Conservation (phyloP, 1,139 yeast genomes). For the Waltiozyma sp. region DNA sequence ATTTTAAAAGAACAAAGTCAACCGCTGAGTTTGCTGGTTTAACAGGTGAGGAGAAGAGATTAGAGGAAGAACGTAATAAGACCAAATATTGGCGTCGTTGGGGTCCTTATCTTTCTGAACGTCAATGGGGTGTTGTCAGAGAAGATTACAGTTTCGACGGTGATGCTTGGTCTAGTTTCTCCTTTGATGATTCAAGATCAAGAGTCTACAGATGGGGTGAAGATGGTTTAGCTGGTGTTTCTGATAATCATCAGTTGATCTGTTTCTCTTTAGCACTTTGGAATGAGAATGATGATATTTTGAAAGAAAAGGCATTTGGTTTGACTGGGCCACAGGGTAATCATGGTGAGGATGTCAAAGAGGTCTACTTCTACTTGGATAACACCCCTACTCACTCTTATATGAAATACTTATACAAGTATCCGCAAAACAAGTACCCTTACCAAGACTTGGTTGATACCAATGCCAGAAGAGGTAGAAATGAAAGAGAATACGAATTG, state of each 20-base stretch:
- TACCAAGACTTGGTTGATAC: conserved; percentile 66
- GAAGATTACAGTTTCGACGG: conserved; percentile 86
- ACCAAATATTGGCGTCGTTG: conserved; percentile 71
- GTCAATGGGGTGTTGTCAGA: conserved; percentile 75
- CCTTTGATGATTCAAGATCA: conserved; percentile 77
- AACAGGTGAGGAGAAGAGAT: conserved; percentile 60
- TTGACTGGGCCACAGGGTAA: conserved; percentile 89
- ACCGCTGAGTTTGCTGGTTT: conserved; percentile 22
- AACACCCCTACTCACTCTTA: conserved; percentile 91
- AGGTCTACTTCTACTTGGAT: conserved; percentile 76
- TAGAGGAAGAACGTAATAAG: conserved; percentile 45
- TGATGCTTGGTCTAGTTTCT: conserved; percentile 88
- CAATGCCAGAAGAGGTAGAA: conserved; percentile 54
- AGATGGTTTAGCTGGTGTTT: conserved; percentile 89
- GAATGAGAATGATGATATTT: conserved; percentile 81
- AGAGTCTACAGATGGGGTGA: conserved; percentile 94
- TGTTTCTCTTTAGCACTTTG: conserved; percentile 76
- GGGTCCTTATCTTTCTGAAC: conserved; percentile 89
- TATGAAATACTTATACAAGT: conserved; percentile 87
- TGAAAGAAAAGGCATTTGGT: conserved; percentile 84
- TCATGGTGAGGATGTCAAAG: conserved; percentile 86
- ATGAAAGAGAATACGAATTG: conserved; percentile 51
- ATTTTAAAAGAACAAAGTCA: conserved; percentile 12
- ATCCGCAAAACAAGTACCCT: conserved; percentile 80
- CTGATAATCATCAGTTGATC: conserved; percentile 73